A percentile compares a stretch with the other conserved stretches of the same genome.
Conservation (phyloP, 2,329 filamentous ascomycete genomes). For the Colletotrichum orbiculare region DNA sequence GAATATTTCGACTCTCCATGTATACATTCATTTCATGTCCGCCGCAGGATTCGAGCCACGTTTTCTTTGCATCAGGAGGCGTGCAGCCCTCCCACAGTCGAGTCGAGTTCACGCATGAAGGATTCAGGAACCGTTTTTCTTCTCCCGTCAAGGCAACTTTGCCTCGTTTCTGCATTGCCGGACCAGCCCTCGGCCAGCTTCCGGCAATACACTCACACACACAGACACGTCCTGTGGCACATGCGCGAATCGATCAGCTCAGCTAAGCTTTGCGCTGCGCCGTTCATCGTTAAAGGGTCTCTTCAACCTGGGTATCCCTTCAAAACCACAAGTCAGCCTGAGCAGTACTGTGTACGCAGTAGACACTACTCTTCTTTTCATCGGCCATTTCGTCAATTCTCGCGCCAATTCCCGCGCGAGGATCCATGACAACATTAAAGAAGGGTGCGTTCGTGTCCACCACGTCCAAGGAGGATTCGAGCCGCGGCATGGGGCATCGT, state of each 20-base stretch:
- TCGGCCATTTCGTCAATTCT: conserved; percentile 8
- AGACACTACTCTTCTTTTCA: not conserved
- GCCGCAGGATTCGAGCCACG: conserved; percentile 1
- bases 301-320: not conserved
- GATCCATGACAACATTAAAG: not conserved
- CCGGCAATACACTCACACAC: not conserved
- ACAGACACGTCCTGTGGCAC: not conserved
- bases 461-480: too few relatives aligned
- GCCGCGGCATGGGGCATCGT: not conserved
- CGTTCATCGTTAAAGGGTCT: conserved; percentile 1
- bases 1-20: too few relatives aligned
- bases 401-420: not conserved
- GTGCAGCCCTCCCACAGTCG: conserved; percentile 6
- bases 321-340: too few relatives aligned
- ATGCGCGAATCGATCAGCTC: not conserved
- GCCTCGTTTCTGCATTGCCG: conserved; percentile 27
- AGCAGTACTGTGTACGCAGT: too few relatives aligned
- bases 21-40: not conserved
- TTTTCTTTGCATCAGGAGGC: conserved; percentile 2
- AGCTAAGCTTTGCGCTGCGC: conserved; percentile 21
- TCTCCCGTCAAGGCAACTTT: conserved; percentile 3
- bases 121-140: not conserved
- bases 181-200: conserved; percentile 25
- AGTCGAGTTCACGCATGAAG: not conserved
- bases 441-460: too few relatives aligned